Conservation (phyloP, 495 filamentous ascomycete species). For the Thozetella sp. region DNA sequence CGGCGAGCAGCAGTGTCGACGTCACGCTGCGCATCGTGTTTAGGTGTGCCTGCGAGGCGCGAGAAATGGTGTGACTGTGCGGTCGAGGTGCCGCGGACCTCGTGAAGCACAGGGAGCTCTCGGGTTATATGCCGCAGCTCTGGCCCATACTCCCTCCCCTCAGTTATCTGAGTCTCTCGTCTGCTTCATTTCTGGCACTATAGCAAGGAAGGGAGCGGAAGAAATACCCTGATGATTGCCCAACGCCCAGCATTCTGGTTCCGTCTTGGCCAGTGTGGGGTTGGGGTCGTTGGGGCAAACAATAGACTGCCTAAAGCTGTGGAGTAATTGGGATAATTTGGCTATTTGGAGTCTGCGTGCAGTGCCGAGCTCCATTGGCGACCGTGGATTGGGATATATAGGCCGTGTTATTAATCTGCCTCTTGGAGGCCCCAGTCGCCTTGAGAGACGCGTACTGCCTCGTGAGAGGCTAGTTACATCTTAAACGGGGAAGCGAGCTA, state of each 20-base stretch:
- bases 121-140: background rate
- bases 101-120: background rate
- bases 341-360: conserved; percentile 4
- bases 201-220: background rate
- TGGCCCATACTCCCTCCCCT: background rate
- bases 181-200: background rate
- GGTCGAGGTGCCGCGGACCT: background rate
- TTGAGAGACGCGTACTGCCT: too few relatives aligned
- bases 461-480: too few relatives aligned
- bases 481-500: too few relatives aligned
- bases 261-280: background rate
- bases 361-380: background rate
- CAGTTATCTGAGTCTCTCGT: background rate
- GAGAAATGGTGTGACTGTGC: background rate
- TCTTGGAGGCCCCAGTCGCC: too few relatives aligned
- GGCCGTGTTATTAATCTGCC: background rate
- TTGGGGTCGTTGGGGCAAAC: background rate
- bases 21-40: background rate
- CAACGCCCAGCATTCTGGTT: background rate
- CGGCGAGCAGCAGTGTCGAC: background rate
- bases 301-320: background rate
- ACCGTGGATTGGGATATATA: background rate
- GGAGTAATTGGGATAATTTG: conserved; percentile 8
- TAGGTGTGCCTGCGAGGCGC: background rate
- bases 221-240: conserved; percentile 1